Conservation (phyloP, 495 filamentous ascomycete genomes). For the Diplogelasinospora grovesii region DNA sequence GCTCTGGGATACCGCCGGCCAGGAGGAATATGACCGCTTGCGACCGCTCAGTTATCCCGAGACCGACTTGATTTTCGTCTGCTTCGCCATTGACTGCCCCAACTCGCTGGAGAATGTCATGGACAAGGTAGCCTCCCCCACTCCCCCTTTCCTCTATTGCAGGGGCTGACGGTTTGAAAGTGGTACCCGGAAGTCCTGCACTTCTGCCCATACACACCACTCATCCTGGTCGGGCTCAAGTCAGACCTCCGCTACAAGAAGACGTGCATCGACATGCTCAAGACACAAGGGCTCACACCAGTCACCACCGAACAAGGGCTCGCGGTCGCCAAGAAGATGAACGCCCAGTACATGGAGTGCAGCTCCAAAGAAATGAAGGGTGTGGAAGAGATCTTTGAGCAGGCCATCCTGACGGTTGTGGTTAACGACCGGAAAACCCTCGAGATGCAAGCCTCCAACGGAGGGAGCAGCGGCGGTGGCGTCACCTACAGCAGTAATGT, state of each 20-base stretch:
- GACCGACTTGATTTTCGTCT: conserved; percentile 95
- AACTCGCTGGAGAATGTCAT: conserved; percentile 97
- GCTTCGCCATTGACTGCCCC: conserved; percentile 98
- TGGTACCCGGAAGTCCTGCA: conserved; percentile 99
- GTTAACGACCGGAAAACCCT: conserved; percentile 52
- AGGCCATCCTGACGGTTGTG: conserved; percentile 81
- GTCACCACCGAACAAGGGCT: conserved; percentile 86
- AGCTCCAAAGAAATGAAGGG: conserved; percentile 94
- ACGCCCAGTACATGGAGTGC: conserved; percentile 92
- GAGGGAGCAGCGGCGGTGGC: conserved; percentile 8
- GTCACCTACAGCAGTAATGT: neutral
- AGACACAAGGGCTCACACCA: conserved; percentile 92
- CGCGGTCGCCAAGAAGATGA: conserved; percentile 84
- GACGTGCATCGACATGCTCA: conserved; percentile 94
- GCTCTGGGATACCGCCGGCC: conserved; percentile 96
- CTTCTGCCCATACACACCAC: conserved; percentile 94
- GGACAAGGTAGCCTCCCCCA: conserved; percentile 69
- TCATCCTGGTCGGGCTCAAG: conserved; percentile 92
- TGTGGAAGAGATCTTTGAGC: conserved; percentile 90
- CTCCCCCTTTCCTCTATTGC: neutral
- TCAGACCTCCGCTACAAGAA: conserved; percentile 91
- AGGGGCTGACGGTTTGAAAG: conserved; percentile 39
- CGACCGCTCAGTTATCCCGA: conserved; percentile 95
- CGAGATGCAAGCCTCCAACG: conserved; percentile 34
- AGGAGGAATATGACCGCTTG: conserved; percentile 96